Conservation (phyloP, 106 monocot species). For the Narthecium ossifragum region DNA sequence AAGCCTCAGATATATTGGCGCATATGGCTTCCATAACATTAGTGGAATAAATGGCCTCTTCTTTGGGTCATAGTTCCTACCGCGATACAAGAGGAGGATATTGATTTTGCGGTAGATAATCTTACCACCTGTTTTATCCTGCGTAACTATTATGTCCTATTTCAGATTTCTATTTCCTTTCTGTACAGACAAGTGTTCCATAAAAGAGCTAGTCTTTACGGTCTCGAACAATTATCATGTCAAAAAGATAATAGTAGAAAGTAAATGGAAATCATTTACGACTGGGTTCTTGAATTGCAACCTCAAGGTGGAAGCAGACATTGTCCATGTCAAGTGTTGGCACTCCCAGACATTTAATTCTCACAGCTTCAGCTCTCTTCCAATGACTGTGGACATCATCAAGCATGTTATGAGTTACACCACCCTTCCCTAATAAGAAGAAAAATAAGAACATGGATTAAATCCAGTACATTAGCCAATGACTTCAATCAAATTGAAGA, state of each 20-base stretch:
- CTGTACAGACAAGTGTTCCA: too few species aligned
- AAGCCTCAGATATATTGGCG: conserved; percentile 78
- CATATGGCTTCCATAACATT: conserved; percentile 87
- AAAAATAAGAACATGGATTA: too few species aligned
- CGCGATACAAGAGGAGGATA: conserved; percentile 72
- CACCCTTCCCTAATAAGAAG: conserved; percentile 50
- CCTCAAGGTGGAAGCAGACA: conserved; percentile 89
- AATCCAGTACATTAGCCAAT: too few species aligned
- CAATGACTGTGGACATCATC: conserved; percentile 90
- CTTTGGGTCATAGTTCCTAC: conserved; percentile 68
- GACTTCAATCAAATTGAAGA: too few species aligned
- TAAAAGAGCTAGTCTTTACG: too few species aligned
- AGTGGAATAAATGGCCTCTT: conserved; percentile 55
- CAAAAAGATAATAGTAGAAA: not conserved
- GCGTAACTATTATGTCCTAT: conserved; percentile 2
- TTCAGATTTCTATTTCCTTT: too few species aligned
- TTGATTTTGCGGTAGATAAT: conserved; percentile 60
- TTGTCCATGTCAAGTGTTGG: conserved; percentile 95
- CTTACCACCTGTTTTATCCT: conserved; percentile 94
- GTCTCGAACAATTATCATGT: too few species aligned
- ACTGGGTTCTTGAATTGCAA: conserved; percentile 6
- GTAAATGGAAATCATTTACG: not conserved
- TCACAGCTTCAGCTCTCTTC: conserved; percentile 88
- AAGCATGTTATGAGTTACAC: conserved; percentile 86
- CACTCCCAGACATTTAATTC: conserved; percentile 82